Evolutionary conservation across 129 eudicot species (phyloP), one percentile per base, ranked within the genome.

Genomic region (Artemisia argyi): DNA sequence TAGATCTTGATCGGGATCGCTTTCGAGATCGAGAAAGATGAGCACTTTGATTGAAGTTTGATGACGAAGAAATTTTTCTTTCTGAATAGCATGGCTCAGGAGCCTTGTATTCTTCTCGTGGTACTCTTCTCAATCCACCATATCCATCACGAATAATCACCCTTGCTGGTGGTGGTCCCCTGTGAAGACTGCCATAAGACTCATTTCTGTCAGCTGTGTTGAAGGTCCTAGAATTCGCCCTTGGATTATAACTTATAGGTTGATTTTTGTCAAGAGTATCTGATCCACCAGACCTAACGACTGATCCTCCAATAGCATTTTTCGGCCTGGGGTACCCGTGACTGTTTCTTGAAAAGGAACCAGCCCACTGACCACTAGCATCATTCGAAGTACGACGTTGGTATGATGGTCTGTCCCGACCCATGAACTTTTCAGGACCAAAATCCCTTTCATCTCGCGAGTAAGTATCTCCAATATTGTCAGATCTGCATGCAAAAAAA

Each of bases 1-100:
- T 75, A 20, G 97, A 92, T 81, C 91, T 81, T 59, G 96, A 89
- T 44, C 96, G 72, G 32, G 96, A 83, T 44, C 78, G 86, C 51
- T 83, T 84, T 4, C 78, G 72, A 35, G 84, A 61, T 61, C 76
- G 65, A 2, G 92, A 78, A 42, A 60, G 13, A 72, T 78, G 85
- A 32, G 75, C 49, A n/a, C 72, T 73, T 73, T 83, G 82, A 32
- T 66, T 60, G 35, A 78, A 48, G 55, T 7, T 66, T 6, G 93
- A 87, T 57, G 96, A 83, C 28, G 79, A 82, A 12, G 72, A 56
- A 13, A 82, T 85, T 66, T 84, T 83, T 60, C 86, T 81, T 61
- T 79, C 61, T 39, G 75, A 14, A 77, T 81, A 81, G 13, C 69
- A 80, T 14, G 81, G 81, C 56, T 71, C 69, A 54, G 83, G 83